phyloP scores from a whole-genome alignment of 2,329 filamentous ascomycete genomes.

The Ceratocystis eucalypticola region DNA sequence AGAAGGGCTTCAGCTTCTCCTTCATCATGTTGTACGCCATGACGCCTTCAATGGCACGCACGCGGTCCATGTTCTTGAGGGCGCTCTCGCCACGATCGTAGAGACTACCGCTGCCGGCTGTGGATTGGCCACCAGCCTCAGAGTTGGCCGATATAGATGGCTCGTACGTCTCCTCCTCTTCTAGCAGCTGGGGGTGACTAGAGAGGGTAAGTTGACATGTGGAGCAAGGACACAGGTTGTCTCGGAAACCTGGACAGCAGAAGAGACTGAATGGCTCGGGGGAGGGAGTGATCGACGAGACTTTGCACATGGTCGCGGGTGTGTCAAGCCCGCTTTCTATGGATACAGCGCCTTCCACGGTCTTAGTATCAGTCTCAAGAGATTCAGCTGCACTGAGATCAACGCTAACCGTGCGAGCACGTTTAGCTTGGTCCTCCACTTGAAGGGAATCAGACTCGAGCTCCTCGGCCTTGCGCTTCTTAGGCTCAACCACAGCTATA shows the following conservation, averaged over 20 bases:
- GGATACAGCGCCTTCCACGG: slow-evolving; percentile 12
- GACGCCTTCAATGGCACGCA: slow-evolving; percentile 85
- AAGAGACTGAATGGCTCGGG: slow-evolving; percentile 63
- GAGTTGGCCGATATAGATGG: slow-evolving; percentile 65
- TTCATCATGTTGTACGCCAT: slow-evolving; percentile 97
- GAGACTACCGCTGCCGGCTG: slow-evolving; percentile 63
- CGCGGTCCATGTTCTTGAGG: slow-evolving; percentile 80
- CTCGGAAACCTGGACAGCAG: slow-evolving; percentile 63
- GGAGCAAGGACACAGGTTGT: slow-evolving; percentile 67
- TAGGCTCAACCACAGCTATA: slow-evolving; percentile 26
- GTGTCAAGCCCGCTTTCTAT: slow-evolving; percentile 20
- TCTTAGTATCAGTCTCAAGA: neutral
- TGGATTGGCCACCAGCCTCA: slow-evolving; percentile 41
- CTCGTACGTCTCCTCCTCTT: slow-evolving; percentile 90
- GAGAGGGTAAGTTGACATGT: slow-evolving; percentile 64
- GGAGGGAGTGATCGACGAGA: slow-evolving; percentile 41
- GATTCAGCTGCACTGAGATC: neutral
- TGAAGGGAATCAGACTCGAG: slow-evolving; percentile 26
- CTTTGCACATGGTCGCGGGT: slow-evolving; percentile 39
- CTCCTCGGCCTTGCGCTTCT: slow-evolving; percentile 55
- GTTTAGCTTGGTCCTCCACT: slow-evolving; percentile 38
- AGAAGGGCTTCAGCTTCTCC: slow-evolving; percentile 88
- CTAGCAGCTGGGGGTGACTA: slow-evolving; percentile 65
- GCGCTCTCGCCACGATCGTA: slow-evolving; percentile 88
- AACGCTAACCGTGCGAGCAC: neutral